phyloP scores from a whole-genome alignment of 352 stramenopile genomes.

The Globisporangium sylvaticum region DNA sequence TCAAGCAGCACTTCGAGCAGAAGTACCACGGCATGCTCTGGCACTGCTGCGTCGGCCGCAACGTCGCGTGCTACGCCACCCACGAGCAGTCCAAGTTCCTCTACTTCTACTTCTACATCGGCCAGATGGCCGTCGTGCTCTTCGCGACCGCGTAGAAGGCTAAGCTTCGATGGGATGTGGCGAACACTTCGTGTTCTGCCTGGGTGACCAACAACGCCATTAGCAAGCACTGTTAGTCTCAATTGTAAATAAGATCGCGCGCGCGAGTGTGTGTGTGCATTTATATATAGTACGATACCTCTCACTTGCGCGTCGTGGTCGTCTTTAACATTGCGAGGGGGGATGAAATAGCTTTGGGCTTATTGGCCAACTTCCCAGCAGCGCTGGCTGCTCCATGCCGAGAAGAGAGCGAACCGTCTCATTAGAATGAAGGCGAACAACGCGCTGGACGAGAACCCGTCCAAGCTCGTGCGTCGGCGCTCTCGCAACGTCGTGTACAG shows the following conservation, averaged over 20 bases:
- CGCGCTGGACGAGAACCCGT: background rate
- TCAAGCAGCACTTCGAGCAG: conserved; percentile 92
- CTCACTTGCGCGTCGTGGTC: too few species aligned
- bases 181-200: background rate
- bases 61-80: conserved; percentile 93
- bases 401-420: background rate
- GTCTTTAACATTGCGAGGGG: background rate
- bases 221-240: background rate
- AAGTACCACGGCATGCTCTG: conserved; percentile 89
- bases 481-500: conserved; percentile 33
- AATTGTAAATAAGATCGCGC: background rate
- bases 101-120: conserved; percentile 97
- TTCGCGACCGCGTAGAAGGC: conserved; percentile 72
- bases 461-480: conserved; percentile 35
- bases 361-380: background rate
- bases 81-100: conserved; percentile 94
- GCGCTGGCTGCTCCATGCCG: too few species aligned
- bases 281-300: background rate
- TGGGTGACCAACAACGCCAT: background rate
- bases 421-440: background rate
- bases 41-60: conserved; percentile 94
- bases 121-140: conserved; percentile 91
- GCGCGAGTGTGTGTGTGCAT: background rate
- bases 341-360: background rate
- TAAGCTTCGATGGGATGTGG: background rate